Base-by-base conservation (phyloP, 305 asterid genomes). In the Plantago coronopus region DNA sequence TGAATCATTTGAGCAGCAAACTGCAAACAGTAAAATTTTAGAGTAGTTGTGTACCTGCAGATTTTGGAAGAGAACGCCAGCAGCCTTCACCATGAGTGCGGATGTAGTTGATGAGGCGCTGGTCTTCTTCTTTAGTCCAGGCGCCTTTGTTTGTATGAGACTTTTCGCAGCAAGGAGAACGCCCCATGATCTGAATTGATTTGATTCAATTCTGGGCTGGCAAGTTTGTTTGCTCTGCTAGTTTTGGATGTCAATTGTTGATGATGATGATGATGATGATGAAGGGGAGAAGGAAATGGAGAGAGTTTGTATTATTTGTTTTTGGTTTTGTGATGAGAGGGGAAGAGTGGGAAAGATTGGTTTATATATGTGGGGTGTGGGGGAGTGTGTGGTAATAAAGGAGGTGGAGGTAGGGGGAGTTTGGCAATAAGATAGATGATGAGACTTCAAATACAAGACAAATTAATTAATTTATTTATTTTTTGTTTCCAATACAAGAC, bases 61-160 rank as follows among this genome's bases (percentile, higher is more conserved):
- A 79, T 83, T 80, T 78, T 23, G 94, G 94, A 68, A 85, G 94
- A 48, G 94, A 85, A 63, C 94, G 94, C 94, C 94, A 85, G 74
- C 89, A 78, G 57, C 94, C 94, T 67, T 85, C 90, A 10, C 94
- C 94, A 48, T 85, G 94, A 44, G 79, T 66, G 16, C 84, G 79
- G 70, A 85, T 82, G 74, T 85, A 79, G 49, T 14, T 73, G 61
- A 78, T 80, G 43, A 85, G 89, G 9, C 87, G 78, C 48, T 85
- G 83, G 66, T 85, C 94, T 76, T 85, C 94, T 67, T 85, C 89
- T 69, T 82, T 80, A 18, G 89, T 82, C 94, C 94, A 85, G 19
- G 94, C 94, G 13, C 94, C 94, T 71, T 80, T 85, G 69, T 82
- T 85, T 34, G 89, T 85, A 78, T 85, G 94, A 15, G 87, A 78